Evolutionary conservation across 441 rosid species (phyloP).

Genomic region (Pelargonium cotyledonis): DNA sequence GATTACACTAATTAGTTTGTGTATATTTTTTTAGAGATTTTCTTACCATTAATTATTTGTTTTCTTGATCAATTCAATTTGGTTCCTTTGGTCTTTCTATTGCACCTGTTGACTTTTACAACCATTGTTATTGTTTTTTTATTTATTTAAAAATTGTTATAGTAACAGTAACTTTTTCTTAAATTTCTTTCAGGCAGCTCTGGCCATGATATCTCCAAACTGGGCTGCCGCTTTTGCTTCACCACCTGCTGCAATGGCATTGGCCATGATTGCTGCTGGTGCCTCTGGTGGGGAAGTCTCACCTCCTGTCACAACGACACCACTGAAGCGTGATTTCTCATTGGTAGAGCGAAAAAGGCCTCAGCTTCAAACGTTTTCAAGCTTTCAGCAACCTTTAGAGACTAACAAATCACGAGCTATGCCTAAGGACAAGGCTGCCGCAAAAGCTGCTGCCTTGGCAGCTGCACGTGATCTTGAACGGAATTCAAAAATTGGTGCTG

Average conservation of each 20-base stretch:
- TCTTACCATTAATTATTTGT: neutral
- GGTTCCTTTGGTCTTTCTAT: neutral
- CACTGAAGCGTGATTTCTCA: slow-evolving; percentile 74
- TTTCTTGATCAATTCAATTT: neutral
- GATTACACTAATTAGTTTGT: neutral
- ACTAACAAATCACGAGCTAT: slow-evolving; percentile 49
- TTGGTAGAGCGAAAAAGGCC: slow-evolving; percentile 70
- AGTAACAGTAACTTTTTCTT: neutral
- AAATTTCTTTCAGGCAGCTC: slow-evolving; percentile 64
- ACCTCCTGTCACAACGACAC: slow-evolving; percentile 55
- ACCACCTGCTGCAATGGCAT: slow-evolving; percentile 99
- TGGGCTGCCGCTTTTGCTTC: slow-evolving; percentile 99
- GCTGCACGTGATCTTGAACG: slow-evolving; percentile 99
- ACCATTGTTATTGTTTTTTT: neutral
- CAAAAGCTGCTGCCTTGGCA: slow-evolving; percentile 95
- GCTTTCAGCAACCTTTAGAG: slow-evolving; percentile 85
- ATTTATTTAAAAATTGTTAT: slow-evolving; percentile 4
- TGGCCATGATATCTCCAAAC: slow-evolving; percentile 86
- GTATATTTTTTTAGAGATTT: neutral
- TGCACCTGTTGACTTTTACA: neutral
- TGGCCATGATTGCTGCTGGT: slow-evolving; percentile 99
- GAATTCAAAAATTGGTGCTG: slow-evolving; percentile 96
- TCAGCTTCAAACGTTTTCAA: slow-evolving; percentile 76
- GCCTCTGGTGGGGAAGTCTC: slow-evolving; percentile 90
- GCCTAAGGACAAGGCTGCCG: slow-evolving; percentile 62